These are phyloP conservation scores for Suillus spraguei DNA, from an alignment of 768 basidiomycete species.

Conservation along the genomic window DNA sequence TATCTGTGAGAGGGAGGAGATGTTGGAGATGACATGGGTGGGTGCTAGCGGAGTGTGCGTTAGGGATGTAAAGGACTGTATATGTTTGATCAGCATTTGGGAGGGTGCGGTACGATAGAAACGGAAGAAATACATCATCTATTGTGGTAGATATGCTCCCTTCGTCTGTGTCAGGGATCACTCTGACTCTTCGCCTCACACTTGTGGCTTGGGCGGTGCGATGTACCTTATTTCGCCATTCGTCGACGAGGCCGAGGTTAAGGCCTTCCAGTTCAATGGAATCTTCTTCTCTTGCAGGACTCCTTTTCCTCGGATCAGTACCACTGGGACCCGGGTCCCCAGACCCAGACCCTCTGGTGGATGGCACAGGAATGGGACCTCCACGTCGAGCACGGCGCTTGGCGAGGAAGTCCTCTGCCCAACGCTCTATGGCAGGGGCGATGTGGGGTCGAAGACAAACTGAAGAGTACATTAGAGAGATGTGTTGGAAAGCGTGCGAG, in stretches of 20 bases:
- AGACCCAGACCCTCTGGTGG: conserved; percentile 22
- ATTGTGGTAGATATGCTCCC: conserved; percentile 32
- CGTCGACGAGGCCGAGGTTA: conserved; percentile 40
- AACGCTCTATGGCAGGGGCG: conserved; percentile 57
- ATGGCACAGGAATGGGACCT: conserved; percentile 23
- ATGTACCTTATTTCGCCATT: conserved; percentile 52
- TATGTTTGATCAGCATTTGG: neutral
- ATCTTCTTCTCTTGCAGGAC: conserved; percentile 22
- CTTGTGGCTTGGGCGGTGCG: conserved; percentile 17
- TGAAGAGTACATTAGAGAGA: conserved; percentile 26
- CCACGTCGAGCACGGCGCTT: conserved; percentile 30
- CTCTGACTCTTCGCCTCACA: conserved; percentile 5
- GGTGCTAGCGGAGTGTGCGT: conserved; percentile 51
- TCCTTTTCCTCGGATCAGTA: conserved; percentile 20
- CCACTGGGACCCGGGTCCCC: conserved; percentile 10
- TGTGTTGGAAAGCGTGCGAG: neutral
- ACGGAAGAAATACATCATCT: conserved; percentile 47
- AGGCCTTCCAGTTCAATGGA: conserved; percentile 56
- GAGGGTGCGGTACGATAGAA: neutral
- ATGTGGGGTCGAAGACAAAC: conserved; percentile 74
- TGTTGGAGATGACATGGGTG: conserved; percentile 50
- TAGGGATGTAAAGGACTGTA: conserved; percentile 47
- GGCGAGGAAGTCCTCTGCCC: conserved; percentile 34
- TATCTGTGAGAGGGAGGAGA: conserved; percentile 29
- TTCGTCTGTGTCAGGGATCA: conserved; percentile 17